Percentiles rank a stretch among this genome's conserved stretches.
phyloP scores from a whole-genome alignment of 257 asterid species.

The Phtheirospermum japonicum region DNA sequence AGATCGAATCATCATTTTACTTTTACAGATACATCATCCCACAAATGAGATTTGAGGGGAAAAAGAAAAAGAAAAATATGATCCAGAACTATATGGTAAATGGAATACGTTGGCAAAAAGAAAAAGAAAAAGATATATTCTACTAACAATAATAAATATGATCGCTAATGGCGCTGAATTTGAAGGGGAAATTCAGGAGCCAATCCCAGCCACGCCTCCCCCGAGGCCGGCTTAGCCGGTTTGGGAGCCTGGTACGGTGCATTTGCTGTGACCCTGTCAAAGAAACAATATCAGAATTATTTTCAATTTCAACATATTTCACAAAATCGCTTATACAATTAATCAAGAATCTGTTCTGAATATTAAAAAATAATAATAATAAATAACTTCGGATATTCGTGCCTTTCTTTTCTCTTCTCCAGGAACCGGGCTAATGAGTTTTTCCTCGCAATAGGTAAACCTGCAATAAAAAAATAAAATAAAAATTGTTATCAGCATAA shows the following conservation, averaged over 20 bases:
- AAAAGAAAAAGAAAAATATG: background rate
- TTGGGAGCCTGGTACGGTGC: slow-evolving; percentile 45
- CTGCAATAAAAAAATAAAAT: slow-evolving; percentile 25
- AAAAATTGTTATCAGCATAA: background rate
- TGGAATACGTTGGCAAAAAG: too few relatives aligned
- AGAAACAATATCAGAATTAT: background rate
- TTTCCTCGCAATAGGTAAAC: slow-evolving; percentile 64
- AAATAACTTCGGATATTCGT: background rate
- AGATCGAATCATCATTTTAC: background rate
- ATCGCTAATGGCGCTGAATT: background rate
- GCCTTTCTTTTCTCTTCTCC: slow-evolving; percentile 67
- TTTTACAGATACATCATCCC: slow-evolving; percentile 3
- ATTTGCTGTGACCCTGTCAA: slow-evolving; percentile 39
- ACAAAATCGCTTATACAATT: too few relatives aligned
- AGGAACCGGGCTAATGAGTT: slow-evolving; percentile 58
- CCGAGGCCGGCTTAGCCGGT: slow-evolving; percentile 18
- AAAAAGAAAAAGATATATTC: background rate
- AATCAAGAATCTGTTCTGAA: too few relatives aligned
- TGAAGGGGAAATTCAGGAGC: slow-evolving; percentile 30
- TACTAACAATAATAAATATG: background rate
- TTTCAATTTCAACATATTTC: background rate
- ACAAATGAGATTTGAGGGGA: background rate
- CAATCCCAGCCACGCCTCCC: slow-evolving; percentile 55
- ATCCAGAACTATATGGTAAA: background rate
- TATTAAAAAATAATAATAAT: slow-evolving; percentile 1